Evolutionary conservation across 2,329 filamentous ascomycete species (phyloP), one percentile per base, ranked within the genome.

Genomic region (Phialophora chinensis): DNA sequence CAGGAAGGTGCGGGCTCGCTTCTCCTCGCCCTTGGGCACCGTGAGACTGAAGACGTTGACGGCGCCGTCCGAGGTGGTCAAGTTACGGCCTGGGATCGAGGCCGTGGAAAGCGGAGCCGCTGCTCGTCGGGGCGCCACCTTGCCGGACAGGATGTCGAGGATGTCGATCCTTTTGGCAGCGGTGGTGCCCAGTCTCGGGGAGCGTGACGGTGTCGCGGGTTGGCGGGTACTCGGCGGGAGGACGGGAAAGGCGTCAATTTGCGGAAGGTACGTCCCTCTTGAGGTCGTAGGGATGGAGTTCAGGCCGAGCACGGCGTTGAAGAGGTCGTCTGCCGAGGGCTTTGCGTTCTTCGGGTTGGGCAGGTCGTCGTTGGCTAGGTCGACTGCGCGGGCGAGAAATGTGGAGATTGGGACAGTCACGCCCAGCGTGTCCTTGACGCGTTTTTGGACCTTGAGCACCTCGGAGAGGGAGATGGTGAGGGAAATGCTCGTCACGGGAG

Each of bases 331-430:
- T 42, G 90, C 83, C 0, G 91, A 89, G 14, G 90, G 90, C 75
- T 88, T 85, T 54, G 86, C 84, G 67, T 83, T 82, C 66, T 87
- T 84, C 4, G 88, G 86, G 31, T 85, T 82, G 2, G 94, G 94
- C 7, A 98, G 86, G 54, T 91, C 88, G 69, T 95, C 90, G 79
- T 98, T 98, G 67, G 95, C 95, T 29, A 96, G 81, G 74, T 95
- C 90, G 49, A 91, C 87, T 49, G 95, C 95, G 62, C 93, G 90
- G 63, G 88, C 86, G 76, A 99, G 88, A 81, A 98, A 97, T 12
- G 91, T 92, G 1, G 91, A 92, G 4, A 98, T 82, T 14, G 94
- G 93, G 56, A 97, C 82, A 75, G 88, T 90, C 65, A 94, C 88
- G 67, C 92, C 92, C 29, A 97, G 85, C 4, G 87, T 89, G 62